These are phyloP conservation scores for Dysphania ambrosioides DNA, from an alignment of 148 eudicot genomes.

Conservation along the genomic window DNA sequence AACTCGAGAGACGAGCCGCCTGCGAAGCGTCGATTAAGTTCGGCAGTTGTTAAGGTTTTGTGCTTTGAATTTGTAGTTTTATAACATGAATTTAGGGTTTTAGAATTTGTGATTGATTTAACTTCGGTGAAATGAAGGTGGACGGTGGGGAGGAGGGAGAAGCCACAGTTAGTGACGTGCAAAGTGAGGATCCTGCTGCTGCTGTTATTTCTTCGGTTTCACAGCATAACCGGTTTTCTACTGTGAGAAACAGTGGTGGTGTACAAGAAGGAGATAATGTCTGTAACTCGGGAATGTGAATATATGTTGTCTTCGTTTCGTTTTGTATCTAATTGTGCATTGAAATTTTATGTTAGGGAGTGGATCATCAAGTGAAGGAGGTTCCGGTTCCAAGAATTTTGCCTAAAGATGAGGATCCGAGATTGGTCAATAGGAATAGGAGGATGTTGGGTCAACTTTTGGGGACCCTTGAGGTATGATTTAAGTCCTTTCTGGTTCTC, in stretches of 20 bases:
- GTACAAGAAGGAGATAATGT: slow-evolving; percentile 48
- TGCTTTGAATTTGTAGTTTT: slow-evolving; percentile 1
- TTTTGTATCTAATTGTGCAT: neutral
- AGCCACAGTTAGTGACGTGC: slow-evolving; percentile 25
- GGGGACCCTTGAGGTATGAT: slow-evolving; percentile 84
- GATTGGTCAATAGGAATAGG: slow-evolving; percentile 70
- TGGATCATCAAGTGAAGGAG: slow-evolving; percentile 52
- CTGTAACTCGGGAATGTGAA: slow-evolving; percentile 22
- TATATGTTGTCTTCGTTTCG: neutral
- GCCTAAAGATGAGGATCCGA: slow-evolving; percentile 80
- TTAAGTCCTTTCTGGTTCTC: neutral
- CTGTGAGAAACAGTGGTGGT: slow-evolving; percentile 44
- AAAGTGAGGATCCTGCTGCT: slow-evolving; percentile 35
- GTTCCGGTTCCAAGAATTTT: slow-evolving; percentile 77
- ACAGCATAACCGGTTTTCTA: slow-evolving; percentile 22
- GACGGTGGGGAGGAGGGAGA: slow-evolving; percentile 71
- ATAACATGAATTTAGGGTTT: neutral
- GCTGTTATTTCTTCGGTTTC: slow-evolving; percentile 32
- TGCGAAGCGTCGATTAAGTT: slow-evolving; percentile 71
- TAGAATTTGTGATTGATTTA: neutral
- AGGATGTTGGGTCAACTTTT: slow-evolving; percentile 89
- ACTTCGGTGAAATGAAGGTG: slow-evolving; percentile 40
- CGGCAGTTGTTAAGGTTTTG: slow-evolving; percentile 81
- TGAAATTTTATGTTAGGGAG: slow-evolving; percentile 41
- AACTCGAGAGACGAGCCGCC: slow-evolving; percentile 68